Percentiles rank a stretch among this genome's conserved stretches.
Evolutionary conservation across 495 filamentous ascomycete species (phyloP).

Genomic region (Neurospora sp.): DNA sequence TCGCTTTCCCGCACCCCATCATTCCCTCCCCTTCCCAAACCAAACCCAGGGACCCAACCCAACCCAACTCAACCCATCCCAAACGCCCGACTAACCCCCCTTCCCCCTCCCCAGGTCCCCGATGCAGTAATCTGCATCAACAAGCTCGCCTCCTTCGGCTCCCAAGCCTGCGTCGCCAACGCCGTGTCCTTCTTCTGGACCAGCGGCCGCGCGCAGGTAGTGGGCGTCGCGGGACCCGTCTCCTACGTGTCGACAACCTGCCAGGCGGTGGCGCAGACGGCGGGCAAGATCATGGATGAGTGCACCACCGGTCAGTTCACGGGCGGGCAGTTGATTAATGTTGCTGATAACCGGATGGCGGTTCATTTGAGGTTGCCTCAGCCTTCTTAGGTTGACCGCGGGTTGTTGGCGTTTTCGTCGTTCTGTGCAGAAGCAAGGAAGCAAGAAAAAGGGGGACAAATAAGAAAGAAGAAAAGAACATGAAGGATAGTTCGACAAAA

Average conservation of each 20-base stretch:
- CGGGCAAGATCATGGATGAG: background rate
- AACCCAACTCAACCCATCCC: too few relatives aligned
- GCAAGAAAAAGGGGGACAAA: background rate
- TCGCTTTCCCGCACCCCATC: too few relatives aligned
- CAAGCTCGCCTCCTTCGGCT: background rate
- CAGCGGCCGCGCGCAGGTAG: background rate
- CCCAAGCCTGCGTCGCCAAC: background rate
- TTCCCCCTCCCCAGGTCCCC: background rate
- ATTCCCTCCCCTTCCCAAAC: background rate
- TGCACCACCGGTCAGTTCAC: background rate
- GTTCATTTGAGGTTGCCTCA: background rate
- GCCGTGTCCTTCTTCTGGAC: background rate
- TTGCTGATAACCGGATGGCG: background rate
- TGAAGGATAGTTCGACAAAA: background rate
- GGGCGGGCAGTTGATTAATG: background rate
- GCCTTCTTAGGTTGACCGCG: background rate
- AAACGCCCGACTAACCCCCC: too few relatives aligned
- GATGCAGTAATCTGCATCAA: background rate
- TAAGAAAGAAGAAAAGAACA: background rate
- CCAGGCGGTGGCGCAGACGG: background rate
- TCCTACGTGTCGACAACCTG: background rate
- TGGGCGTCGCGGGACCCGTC: background rate
- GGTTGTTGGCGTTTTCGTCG: too few relatives aligned
- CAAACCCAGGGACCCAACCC: too few relatives aligned
- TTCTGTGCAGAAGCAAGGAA: too few relatives aligned